phyloP scores from a whole-genome alignment of 352 stramenopile genomes.

The Halophytophthora batemanensis region DNA sequence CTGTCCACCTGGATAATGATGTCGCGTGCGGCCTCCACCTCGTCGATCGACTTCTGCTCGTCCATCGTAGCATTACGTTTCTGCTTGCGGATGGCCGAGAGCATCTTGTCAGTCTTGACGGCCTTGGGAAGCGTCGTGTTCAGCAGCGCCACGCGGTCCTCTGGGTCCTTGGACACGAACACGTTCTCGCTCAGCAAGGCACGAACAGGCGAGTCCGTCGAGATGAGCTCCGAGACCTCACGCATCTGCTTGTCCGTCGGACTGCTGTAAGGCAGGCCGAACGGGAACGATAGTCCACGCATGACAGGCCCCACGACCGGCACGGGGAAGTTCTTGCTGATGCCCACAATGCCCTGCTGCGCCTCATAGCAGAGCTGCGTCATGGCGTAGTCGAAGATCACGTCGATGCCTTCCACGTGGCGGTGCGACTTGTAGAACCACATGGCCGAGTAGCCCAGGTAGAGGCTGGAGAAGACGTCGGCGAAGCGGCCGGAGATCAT shows the following conservation, averaged over 20 bases:
- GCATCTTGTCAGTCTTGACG: constrained; percentile 92
- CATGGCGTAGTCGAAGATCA: constrained; percentile 97
- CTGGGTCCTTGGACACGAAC: constrained; percentile 68
- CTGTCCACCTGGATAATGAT: constrained; percentile 96
- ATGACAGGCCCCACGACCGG: constrained; percentile 91
- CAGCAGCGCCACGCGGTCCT: constrained; percentile 67
- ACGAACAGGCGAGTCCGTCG: constrained; percentile 68
- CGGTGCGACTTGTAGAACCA: constrained; percentile 96
- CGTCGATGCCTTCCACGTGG: constrained; percentile 93
- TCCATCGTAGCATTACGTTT: constrained; percentile 92
- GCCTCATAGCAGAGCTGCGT: constrained; percentile 94
- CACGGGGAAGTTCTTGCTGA: constrained; percentile 96
- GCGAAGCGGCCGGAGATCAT: constrained; percentile 96
- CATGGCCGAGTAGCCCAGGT: constrained; percentile 96
- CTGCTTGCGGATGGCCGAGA: constrained; percentile 90
- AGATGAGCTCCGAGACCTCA: constrained; percentile 70
- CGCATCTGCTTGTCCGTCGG: constrained; percentile 88
- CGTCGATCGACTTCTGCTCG: constrained; percentile 94
- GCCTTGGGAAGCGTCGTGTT: constrained; percentile 79
- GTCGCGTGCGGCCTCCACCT: constrained; percentile 94
- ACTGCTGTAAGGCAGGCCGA: constrained; percentile 90
- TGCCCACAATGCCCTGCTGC: constrained; percentile 93
- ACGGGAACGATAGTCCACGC: constrained; percentile 94
- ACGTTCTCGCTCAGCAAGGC: constrained; percentile 67
- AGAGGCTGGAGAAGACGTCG: constrained; percentile 96